Evolutionary conservation across 345 rosid species (phyloP).

Genomic region (Abelmoschus esculentus): DNA sequence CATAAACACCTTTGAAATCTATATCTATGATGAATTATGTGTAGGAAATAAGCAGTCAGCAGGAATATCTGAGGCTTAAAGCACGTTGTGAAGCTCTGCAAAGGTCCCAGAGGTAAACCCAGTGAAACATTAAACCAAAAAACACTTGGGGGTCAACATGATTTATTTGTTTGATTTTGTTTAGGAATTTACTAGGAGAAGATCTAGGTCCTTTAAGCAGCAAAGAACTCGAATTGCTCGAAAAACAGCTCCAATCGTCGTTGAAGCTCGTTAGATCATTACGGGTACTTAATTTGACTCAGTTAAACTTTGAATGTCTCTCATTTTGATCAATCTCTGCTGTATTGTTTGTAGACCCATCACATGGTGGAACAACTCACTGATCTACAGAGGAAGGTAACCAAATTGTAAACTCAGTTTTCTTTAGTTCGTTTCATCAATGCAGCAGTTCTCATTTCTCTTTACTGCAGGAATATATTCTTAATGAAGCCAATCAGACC

Average conservation of each 20-base stretch:
- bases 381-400: constrained; percentile 60
- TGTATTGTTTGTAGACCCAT: constrained; percentile 47
- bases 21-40: no score
- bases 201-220: no score
- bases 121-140: no score
- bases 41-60: no score
- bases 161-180: no score
- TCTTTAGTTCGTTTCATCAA: not conserved
- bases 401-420: not conserved
- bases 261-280: constrained; percentile 83
- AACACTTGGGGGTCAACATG: no score
- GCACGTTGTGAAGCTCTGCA: no score
- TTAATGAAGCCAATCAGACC: constrained; percentile 66
- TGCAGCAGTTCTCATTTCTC: not conserved
- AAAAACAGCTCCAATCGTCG: constrained; percentile 87
- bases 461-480: constrained; percentile 51
- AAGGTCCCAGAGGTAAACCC: no score
- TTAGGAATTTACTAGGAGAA: no score
- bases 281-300: constrained; percentile 33
- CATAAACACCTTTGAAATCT: no score
- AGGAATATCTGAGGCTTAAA: no score
- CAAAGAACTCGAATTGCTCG: constrained; percentile 10
- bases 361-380: constrained; percentile 86
- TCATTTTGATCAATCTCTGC: not conserved
- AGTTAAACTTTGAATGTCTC: no score